Evolutionary conservation across 176 grass and related monocot genomes (phyloP).

Genomic region (Raddia distichophylla): DNA sequence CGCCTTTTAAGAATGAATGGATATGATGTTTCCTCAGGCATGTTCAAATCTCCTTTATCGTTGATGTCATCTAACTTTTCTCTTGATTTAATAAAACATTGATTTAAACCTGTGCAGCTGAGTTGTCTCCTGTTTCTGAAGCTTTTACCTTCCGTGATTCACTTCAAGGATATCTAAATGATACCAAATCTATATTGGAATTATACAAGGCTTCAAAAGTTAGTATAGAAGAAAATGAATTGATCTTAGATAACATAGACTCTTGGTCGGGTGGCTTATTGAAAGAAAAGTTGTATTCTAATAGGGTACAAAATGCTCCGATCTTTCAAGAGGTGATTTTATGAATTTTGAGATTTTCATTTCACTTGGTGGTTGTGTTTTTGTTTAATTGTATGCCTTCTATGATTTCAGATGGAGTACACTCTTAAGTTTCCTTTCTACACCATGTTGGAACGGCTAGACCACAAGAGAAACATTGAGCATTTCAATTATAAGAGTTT

Average conservation of each 20-base stretch:
- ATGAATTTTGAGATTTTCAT: constrained; percentile 8
- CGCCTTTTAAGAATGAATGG: constrained; percentile 73
- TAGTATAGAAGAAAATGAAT: constrained; percentile 54
- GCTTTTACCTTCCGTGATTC: constrained; percentile 51
- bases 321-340: constrained; percentile 50
- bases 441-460: constrained; percentile 64
- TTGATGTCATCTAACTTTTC: not conserved
- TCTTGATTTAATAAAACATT: constrained; percentile 11
- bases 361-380: not conserved
- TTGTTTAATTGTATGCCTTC: not conserved
- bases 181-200: constrained; percentile 70
- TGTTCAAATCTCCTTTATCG: not conserved
- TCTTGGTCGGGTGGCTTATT: constrained; percentile 68
- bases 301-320: constrained; percentile 5
- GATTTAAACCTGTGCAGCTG: constrained; percentile 49
- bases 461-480: constrained; percentile 83
- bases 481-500: constrained; percentile 40
- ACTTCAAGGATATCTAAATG: constrained; percentile 70
- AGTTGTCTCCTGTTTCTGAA: constrained; percentile 52
- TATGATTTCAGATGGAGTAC: constrained; percentile 61
- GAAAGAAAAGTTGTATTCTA: constrained; percentile 42
- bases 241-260: constrained; percentile 60
- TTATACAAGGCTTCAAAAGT: constrained; percentile 80
- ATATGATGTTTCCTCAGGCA: constrained; percentile 76
- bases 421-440: constrained; percentile 69